Evolutionary conservation across 2,329 filamentous ascomycete genomes (phyloP), one percentile per base, ranked within the genome.

Genomic region (Colletotrichum orbiculare): DNA sequence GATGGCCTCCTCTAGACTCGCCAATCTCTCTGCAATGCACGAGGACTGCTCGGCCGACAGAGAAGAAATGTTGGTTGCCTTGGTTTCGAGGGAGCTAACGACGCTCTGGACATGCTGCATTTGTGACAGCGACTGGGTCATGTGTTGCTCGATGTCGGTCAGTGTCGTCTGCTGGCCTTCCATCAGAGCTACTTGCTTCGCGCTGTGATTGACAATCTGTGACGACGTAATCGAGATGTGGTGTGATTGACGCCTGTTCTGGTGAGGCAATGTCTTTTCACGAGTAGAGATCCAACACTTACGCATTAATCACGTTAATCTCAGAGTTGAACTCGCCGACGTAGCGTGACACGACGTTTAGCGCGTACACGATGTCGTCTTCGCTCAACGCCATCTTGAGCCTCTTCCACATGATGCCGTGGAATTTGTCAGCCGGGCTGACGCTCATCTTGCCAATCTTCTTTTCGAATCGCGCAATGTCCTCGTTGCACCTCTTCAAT

Each of bases 91-190:
- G 25, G 25, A 25, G 25, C 25, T 25, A n/a, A 49, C 47, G 47
- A 37, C 47, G 8, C 10, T 49, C 47, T 49, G 47, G 33, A 49
- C 47, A n/a, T 49, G 47, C 25, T 49, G 33, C 4, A 49, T 37
- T 35, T 13, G 25, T 5, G 47, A 49, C 25, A 25, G 25, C 25
- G 25, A 25, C 25, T 25, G 25, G 25, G 25, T 49, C 15, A 13
- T 49, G 4, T 49, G 47, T n/a, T 49, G 47, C 25, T 25, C 25
- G 25, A 25, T 25, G 4, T 25, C 25, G 25, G 25, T 25, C 25
- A 25, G 4, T 4, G 25, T 25, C 2, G 25, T 4, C 25, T 25
- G 25, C 25, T 25, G 25, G 25, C 25, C 25, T 25, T 25, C 25
- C 25, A 25, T 25, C 3, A 25, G 25, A 25, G 25, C 25, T 25